Conservation (phyloP, 1,139 yeast species). For the Sugiyamaella xylanicola region DNA sequence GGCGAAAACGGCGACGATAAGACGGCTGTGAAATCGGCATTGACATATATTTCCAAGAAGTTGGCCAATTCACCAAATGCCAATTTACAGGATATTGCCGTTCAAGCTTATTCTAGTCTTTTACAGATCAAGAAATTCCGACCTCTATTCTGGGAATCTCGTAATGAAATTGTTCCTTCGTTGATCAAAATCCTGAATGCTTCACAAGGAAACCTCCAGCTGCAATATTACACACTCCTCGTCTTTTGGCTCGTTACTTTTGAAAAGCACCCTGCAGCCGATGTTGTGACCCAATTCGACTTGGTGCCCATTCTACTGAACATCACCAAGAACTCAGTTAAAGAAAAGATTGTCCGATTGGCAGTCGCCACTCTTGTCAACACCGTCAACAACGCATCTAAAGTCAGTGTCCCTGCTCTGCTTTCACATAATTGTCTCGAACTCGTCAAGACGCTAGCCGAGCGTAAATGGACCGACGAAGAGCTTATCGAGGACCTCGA, state of each 20-base stretch:
- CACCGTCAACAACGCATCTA: slow-evolving; percentile 41
- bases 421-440: slow-evolving; percentile 77
- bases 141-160: slow-evolving; percentile 53
- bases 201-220: slow-evolving; percentile 66
- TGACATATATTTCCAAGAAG: slow-evolving; percentile 47
- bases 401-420: slow-evolving; percentile 62
- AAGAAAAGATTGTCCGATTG: slow-evolving; percentile 86
- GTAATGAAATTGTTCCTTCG: slow-evolving; percentile 55
- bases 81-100: slow-evolving; percentile 63
- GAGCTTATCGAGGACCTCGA: slow-evolving; percentile 78
- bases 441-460: slow-evolving; percentile 66
- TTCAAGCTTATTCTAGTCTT: slow-evolving; percentile 67
- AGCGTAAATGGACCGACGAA: slow-evolving; percentile 93
- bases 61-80: slow-evolving; percentile 53
- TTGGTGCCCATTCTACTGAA: slow-evolving; percentile 59
- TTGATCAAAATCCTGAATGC: slow-evolving; percentile 55
- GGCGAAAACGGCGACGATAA: slow-evolving; percentile 3
- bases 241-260: slow-evolving; percentile 86
- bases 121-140: slow-evolving; percentile 63
- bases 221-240: slow-evolving; percentile 77
- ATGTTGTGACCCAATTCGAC: slow-evolving; percentile 51
- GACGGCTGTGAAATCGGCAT: slow-evolving; percentile 33
- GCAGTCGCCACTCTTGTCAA: slow-evolving; percentile 70
- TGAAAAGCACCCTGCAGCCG: slow-evolving; percentile 56
- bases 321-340: slow-evolving; percentile 76